Conservation (phyloP, 495 filamentous ascomycete species). For the Choiromyces venosus region DNA sequence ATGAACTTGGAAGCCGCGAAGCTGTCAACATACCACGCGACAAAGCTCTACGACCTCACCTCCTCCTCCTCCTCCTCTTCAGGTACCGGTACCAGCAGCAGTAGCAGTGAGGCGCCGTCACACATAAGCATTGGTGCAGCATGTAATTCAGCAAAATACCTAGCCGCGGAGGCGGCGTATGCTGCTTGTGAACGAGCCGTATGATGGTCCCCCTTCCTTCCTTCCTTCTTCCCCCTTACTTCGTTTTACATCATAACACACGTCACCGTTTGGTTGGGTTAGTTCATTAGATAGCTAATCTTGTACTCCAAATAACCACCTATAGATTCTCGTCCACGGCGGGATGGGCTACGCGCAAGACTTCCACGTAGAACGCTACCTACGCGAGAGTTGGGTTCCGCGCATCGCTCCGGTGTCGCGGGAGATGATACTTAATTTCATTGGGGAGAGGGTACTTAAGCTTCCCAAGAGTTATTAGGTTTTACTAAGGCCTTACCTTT, state of each 20-base stretch:
- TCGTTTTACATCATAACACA: no score
- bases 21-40: slow-evolving; percentile 70
- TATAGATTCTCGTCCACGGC: slow-evolving; percentile 54
- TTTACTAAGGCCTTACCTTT: not conserved
- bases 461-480: slow-evolving; percentile 52
- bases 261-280: not conserved
- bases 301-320: no score
- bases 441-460: slow-evolving; percentile 65
- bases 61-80: not conserved
- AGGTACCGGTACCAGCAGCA: not conserved
- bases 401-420: slow-evolving; percentile 68
- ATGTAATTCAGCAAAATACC: slow-evolving; percentile 69
- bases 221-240: slow-evolving; percentile 1
- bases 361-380: slow-evolving; percentile 71
- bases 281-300: not conserved
- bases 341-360: slow-evolving; percentile 76
- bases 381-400: slow-evolving; percentile 69
- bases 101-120: no score
- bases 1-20: slow-evolving; percentile 79
- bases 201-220: no score
- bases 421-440: slow-evolving; percentile 76
- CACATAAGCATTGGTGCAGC: slow-evolving; percentile 56
- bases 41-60: slow-evolving; percentile 60
- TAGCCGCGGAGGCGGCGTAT: slow-evolving; percentile 74
- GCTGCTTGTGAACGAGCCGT: slow-evolving; percentile 67